Evolutionary conservation across 768 basidiomycete species (phyloP).

Genomic region (Crucibulum laeve): DNA sequence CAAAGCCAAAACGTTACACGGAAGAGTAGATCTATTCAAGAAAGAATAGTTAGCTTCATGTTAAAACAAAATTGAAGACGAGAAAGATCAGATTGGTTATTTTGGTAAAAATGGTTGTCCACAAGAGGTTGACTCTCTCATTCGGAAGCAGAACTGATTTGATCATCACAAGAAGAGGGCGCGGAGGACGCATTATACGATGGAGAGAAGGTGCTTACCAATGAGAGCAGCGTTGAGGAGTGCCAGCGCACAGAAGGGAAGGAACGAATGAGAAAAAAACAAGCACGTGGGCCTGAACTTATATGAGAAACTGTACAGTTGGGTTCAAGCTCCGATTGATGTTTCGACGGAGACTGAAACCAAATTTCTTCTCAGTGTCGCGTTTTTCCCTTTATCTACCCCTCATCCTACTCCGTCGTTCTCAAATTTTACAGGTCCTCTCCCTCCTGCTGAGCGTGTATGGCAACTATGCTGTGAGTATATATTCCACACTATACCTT

Average conservation of each 20-base stretch:
- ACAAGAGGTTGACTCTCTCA: constrained; percentile 68
- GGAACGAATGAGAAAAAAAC: constrained; percentile 6
- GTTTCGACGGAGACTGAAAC: constrained; percentile 17
- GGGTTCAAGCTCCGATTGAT: constrained; percentile 26
- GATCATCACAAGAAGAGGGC: constrained; percentile 39
- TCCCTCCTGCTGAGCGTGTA: too few species aligned
- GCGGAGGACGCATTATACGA: neutral
- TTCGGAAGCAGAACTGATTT: constrained; percentile 85
- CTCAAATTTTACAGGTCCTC: too few species aligned
- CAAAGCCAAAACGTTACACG: constrained; percentile 1
- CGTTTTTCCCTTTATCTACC: too few species aligned
- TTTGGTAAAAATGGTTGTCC: constrained; percentile 61
- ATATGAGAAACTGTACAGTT: constrained; percentile 50
- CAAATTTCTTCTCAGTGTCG: neutral
- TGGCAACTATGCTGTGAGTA: constrained; percentile 24
- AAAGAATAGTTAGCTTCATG: constrained; percentile 14
- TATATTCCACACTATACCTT: neutral
- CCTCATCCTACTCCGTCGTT: neutral
- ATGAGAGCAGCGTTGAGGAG: neutral
- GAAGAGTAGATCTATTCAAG: neutral
- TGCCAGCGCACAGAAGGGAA: neutral
- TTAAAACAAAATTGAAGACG: neutral
- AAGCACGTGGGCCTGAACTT: too few species aligned
- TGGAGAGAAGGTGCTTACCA: neutral
- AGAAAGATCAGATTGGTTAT: constrained; percentile 44